A percentile compares a stretch with the other conserved stretches of the same genome.
These are phyloP conservation scores for Guadua angustifolia DNA, from an alignment of 176 grass and related monocot genomes.

Conservation along the genomic window DNA sequence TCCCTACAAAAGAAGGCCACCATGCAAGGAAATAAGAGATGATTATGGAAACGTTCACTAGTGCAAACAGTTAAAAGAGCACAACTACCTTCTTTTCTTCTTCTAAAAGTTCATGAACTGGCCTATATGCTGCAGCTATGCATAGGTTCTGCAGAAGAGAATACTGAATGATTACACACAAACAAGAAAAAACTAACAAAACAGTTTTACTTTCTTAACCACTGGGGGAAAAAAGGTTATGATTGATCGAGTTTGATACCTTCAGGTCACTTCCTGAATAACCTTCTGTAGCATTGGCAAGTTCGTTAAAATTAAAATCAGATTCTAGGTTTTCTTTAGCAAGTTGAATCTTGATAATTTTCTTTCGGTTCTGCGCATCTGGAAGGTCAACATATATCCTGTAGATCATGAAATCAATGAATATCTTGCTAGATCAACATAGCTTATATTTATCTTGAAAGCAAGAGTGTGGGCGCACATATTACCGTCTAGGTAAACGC, in stretches of 20 bases:
- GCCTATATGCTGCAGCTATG: conserved; percentile 89
- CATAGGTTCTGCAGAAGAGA: conserved; percentile 78
- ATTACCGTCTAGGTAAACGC: conserved; percentile 89
- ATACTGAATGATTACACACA: conserved; percentile 29
- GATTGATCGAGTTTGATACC: conserved; percentile 42
- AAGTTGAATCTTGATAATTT: conserved; percentile 92
- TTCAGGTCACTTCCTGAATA: conserved; percentile 98
- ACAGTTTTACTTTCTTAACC: conserved; percentile 23
- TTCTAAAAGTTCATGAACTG: conserved; percentile 88
- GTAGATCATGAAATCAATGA: conserved; percentile 35
- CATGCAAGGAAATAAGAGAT: conserved; percentile 25
- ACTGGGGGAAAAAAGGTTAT: conserved; percentile 11
- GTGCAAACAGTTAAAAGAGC: conserved; percentile 20
- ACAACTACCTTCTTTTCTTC: conserved; percentile 74
- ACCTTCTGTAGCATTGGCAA: conserved; percentile 89
- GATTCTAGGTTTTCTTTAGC: conserved; percentile 86
- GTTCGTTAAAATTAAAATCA: conserved; percentile 75
- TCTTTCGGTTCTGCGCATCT: conserved; percentile 73
- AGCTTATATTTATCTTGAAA: conserved; percentile 31
- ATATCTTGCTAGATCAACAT: conserved; percentile 1
- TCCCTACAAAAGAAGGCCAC: conserved; percentile 52
- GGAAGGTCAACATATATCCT: conserved; percentile 98
- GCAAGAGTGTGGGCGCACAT: neutral
- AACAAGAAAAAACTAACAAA: conserved; percentile 7
- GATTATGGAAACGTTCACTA: neutral